Evolutionary conservation across 306 rosid genomes (phyloP).

Genomic region (Inga leiocalycina): DNA sequence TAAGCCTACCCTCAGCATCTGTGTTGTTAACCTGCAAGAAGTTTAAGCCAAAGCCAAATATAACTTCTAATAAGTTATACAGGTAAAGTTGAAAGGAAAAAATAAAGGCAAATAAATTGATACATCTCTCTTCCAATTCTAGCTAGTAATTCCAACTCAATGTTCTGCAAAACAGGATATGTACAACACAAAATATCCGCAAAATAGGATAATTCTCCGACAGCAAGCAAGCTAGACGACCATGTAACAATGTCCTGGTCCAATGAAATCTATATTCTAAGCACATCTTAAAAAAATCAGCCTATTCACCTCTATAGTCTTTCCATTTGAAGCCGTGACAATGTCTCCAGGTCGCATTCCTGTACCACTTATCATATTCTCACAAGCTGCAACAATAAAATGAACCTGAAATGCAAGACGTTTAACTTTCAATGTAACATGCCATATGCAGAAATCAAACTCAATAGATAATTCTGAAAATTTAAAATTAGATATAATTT

Average conservation of each 20-base stretch:
- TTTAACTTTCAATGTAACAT: slow-evolving; percentile 10
- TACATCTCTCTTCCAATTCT: not conserved
- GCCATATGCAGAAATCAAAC: not conserved
- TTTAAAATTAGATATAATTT: slow-evolving; percentile 15
- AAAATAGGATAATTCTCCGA: not conserved
- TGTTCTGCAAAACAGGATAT: not conserved
- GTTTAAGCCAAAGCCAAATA: slow-evolving; percentile 30
- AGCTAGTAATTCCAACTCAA: not conserved
- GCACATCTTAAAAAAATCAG: not conserved
- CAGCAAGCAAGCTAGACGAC: not conserved
- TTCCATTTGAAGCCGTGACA: slow-evolving; percentile 98
- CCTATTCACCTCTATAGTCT: slow-evolving; percentile 86
- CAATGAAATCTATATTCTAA: not conserved
- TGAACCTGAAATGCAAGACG: slow-evolving; percentile 66
- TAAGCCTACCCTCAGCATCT: slow-evolving; percentile 95
- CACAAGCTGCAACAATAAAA: slow-evolving; percentile 97
- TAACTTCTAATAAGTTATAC: not conserved
- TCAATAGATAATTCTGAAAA: slow-evolving; percentile 20
- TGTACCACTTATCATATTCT: slow-evolving; percentile 98
- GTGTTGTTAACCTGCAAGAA: slow-evolving; percentile 83
- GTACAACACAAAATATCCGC: not conserved
- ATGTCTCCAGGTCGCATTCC: slow-evolving; percentile 99
- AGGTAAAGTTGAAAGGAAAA: not conserved
- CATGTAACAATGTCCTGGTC: not conserved
- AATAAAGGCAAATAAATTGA: not conserved